These are phyloP conservation scores for Adenanthera pavonina DNA, from an alignment of 306 rosid genomes.

Conservation along the genomic window DNA sequence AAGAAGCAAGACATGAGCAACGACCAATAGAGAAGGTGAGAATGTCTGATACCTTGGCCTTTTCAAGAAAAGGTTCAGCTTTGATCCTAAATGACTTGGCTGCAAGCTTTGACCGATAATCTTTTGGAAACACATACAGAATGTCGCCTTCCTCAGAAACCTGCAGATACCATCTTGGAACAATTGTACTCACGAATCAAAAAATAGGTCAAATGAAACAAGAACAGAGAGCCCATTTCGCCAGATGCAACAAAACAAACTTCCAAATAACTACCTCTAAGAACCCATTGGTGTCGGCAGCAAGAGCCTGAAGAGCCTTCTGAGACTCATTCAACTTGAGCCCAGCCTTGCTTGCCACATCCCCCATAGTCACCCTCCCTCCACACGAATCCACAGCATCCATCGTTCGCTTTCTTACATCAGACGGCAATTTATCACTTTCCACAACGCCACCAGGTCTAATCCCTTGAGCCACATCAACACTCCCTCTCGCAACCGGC, in stretches of 20 bases:
- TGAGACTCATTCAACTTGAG: constrained; percentile 83
- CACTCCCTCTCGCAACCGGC: constrained; percentile 51
- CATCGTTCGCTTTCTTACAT: constrained; percentile 92
- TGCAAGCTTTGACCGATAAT: constrained; percentile 80
- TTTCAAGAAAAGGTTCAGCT: constrained; percentile 77
- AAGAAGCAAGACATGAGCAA: constrained; percentile 32
- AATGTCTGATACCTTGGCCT: constrained; percentile 68
- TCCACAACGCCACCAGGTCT: constrained; percentile 80
- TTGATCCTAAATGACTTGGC: constrained; percentile 83
- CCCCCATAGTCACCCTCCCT: constrained; percentile 89
- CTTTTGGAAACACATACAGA: constrained; percentile 86
- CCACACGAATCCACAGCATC: constrained; percentile 86
- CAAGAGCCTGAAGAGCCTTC: constrained; percentile 90
- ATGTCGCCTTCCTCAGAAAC: constrained; percentile 94
- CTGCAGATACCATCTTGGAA: constrained; percentile 74
- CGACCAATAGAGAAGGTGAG: constrained; percentile 18
- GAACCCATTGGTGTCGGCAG: constrained; percentile 87
- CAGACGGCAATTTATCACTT: constrained; percentile 69
- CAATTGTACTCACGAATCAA: constrained; percentile 55
- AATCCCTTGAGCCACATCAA: constrained; percentile 53
- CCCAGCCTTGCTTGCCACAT: constrained; percentile 88
- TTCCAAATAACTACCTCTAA: constrained; percentile 65
- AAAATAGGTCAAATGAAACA: constrained; percentile 21
- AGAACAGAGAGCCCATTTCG: not conserved
- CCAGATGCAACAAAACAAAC: not conserved